phyloP scores from a whole-genome alignment of 441 rosid species.

The Erodium texanum region DNA sequence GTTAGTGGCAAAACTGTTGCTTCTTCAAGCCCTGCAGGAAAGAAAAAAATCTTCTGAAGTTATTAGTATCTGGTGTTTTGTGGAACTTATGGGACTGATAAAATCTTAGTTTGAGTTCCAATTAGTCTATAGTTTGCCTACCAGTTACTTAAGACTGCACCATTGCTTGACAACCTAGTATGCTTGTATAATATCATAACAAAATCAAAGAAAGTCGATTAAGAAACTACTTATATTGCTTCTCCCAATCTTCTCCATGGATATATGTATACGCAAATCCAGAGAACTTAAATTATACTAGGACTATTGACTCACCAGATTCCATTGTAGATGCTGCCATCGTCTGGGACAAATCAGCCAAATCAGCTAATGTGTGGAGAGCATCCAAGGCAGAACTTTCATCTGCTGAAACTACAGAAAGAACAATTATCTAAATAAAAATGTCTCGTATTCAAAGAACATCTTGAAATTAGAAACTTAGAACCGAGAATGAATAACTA shows the following conservation, averaged over 20 bases:
- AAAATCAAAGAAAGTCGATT: neutral
- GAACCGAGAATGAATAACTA: slow-evolving; percentile 6
- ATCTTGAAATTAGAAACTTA: slow-evolving; percentile 8
- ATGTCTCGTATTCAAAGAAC: slow-evolving; percentile 9
- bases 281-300: slow-evolving; percentile 11
- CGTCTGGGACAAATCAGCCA: slow-evolving; percentile 54
- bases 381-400: slow-evolving; percentile 56
- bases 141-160: neutral
- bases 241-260: neutral
- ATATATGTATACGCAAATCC: neutral
- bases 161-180: neutral
- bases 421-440: neutral
- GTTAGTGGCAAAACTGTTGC: neutral
- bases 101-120: neutral
- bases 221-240: neutral
- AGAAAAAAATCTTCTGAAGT: neutral
- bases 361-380: slow-evolving; percentile 32
- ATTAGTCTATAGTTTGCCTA: neutral
- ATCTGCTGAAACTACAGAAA: slow-evolving; percentile 37
- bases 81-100: neutral
- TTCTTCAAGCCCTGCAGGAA: neutral
- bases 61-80: neutral
- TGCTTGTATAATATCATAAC: neutral
- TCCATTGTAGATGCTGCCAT: slow-evolving; percentile 45
- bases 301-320: slow-evolving; percentile 48